Base-by-base conservation (phyloP, 2,329 filamentous ascomycete species). In the Pyrenochaeta sp. region DNA sequence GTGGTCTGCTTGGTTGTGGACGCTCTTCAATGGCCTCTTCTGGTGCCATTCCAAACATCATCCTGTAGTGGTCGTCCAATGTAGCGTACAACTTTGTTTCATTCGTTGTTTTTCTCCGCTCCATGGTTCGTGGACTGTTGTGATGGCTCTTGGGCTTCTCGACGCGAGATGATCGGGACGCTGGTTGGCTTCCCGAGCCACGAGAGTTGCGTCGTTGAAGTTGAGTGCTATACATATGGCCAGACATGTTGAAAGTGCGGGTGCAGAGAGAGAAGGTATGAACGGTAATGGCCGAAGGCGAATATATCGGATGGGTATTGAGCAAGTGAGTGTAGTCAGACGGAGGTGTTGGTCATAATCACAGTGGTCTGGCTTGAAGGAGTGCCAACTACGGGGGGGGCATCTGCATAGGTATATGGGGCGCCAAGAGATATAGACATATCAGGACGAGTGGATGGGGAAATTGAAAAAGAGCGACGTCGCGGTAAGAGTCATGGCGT, bases 1-100 rank as follows among this genome's bases (percentile, higher is more conserved):
- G 79, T 5, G 90, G 89, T 36, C 90, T 64, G 44, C 60, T 63
- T 30, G 64, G 56, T 44, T 72, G 64, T 35, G 57, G 64, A 35
- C 56, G 64, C 23, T 69, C 61, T 20, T 72, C 68, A 14, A 53
- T 27, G 7, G 45, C 56, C 43, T 69, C 65, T 29, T 74, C 69
- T 29, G 67, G 55, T 39, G 61, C 61, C 23, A 73, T 60, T 7
- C 75, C 75, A 57, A 76, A 76, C 73, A 77, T 76, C 71, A 76
- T 74, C 51, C 73, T 73, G 64, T 69, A 77, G 47, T 77, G 75
- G 54, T 77, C 75, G 43, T 77, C 75, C 7, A 77, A 58, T 6
- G 73, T 75, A 18, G 74, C 73, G 43, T 76, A 76, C 21, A 73
- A 62, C 59, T 75, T 77, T 31, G 67, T 64, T 32, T 69, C 67